Base-by-base conservation (phyloP, 352 stramenopile species). In the Phytophthora ramorum region DNA sequence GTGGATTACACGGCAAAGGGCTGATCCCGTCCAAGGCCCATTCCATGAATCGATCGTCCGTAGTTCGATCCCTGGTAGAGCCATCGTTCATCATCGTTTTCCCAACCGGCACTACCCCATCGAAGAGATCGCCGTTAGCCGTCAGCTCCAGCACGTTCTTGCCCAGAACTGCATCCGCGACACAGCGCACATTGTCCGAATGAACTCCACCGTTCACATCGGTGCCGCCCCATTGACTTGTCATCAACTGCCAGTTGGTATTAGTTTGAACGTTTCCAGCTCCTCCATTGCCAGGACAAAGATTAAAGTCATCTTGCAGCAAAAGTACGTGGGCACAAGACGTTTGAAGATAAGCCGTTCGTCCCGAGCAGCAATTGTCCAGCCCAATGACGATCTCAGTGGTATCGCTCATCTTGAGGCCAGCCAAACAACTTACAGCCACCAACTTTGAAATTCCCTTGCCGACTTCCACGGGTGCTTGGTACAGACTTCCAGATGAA, bases 131-230 rank as follows among this genome's bases (percentile, higher is more conserved):
- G 0, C 84, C 84, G 43, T 93, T 75, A 2, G 79, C 82, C 22
- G 28, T 60, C 7, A 93, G 63, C 12, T 68, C 63, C 9, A 93
- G 58, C 3, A 89, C 63, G 9, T 35, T 69, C 41, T 83, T 85
- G n/a, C 57, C 51, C 0, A 71, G 43, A n/a, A 32, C 12, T 2
- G 47, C 17, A 30, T 90, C 72, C 0, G 14, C 32, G 0, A 72
- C 44, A 49, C 84, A 93, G 0, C 67, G 58, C 0, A 88, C 73
- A 49, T 93, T 93, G 35, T 69, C 63, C 0, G 61, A 54, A 22
- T 90, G 79, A 0, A 93, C 84, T 0, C 84, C 82, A n/a, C 84
- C 82, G 24, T 89, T 91, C 3, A 87, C 75, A 7, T 89, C 74
- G 13, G 54, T 56, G 0, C 80, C 81, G 7, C 80, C 84, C 81